Evolutionary conservation across 352 stramenopile genomes (phyloP).

Genomic region (Phytophthora crassamura): DNA sequence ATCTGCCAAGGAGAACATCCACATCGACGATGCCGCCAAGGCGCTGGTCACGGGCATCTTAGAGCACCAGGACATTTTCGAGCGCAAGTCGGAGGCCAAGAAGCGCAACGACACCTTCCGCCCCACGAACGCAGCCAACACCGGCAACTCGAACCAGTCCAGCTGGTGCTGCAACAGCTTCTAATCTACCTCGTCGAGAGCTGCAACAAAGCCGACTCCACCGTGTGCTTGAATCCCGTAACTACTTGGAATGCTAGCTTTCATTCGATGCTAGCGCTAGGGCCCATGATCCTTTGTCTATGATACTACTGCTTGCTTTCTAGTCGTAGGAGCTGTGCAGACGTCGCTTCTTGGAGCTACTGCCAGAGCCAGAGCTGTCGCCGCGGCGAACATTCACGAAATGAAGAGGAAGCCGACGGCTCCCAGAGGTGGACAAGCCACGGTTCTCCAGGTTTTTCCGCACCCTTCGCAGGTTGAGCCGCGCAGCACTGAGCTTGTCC

Average conservation of each 20-base stretch:
- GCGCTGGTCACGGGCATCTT: conserved; percentile 83
- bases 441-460: conserved; percentile 45
- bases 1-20: conserved; percentile 93
- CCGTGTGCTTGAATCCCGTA: neutral
- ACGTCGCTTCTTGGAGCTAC: conserved; percentile 36
- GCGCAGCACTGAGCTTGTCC: conserved; percentile 43
- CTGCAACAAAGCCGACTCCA: neutral
- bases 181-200: conserved; percentile 34
- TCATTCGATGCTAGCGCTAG: neutral
- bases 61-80: conserved; percentile 88
- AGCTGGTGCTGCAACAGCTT: conserved; percentile 91
- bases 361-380: conserved; percentile 13
- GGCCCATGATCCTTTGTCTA: conserved; percentile 11
- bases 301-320: conserved; percentile 1
- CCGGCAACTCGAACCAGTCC: conserved; percentile 45
- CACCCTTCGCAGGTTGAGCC: conserved; percentile 42
- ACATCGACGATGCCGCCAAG: conserved; percentile 91
- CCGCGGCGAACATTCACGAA: conserved; percentile 43
- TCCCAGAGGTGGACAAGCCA: conserved; percentile 23
- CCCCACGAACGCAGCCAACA: conserved; percentile 60
- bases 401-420: conserved; percentile 45
- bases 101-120: conserved; percentile 81
- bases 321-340: conserved; percentile 21
- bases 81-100: conserved; percentile 78
- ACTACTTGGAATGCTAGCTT: neutral